These are phyloP conservation scores for Penicillium glabrum DNA, from an alignment of 2,329 filamentous ascomycete genomes.

Conservation along the genomic window DNA sequence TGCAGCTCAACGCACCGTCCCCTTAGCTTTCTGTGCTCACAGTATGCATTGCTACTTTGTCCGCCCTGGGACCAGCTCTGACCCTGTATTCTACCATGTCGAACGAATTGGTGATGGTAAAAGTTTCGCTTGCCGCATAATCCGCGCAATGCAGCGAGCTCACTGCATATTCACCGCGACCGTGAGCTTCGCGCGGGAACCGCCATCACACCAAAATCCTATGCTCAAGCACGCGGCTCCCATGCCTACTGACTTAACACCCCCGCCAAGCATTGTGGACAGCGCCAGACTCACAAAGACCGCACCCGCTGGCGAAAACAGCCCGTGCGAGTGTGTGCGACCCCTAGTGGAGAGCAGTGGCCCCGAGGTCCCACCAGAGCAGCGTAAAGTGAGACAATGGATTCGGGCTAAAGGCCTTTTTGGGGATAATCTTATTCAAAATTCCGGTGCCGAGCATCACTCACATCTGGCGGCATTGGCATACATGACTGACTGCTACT, in stretches of 20 bases:
- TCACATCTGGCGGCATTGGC: constrained; percentile 11
- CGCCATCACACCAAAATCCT: no score
- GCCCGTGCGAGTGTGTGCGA: no score
- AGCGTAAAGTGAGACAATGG: constrained; percentile 6
- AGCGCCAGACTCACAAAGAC: not conserved
- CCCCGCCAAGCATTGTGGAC: not conserved
- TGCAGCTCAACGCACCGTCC: constrained; percentile 11
- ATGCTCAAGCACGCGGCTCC: no score
- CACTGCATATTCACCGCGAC: constrained; percentile 4
- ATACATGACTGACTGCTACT: constrained; percentile 17
- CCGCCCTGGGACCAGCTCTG: constrained; percentile 1
- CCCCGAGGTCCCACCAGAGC: not conserved
- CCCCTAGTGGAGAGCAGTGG: no score
- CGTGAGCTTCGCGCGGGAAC: constrained; percentile 2
- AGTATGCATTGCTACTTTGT: constrained; percentile 15
- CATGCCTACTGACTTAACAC: not conserved
- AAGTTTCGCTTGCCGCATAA: constrained; percentile 1
- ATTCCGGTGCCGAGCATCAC: not conserved
- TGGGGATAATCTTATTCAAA: no score
- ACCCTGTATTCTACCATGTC: constrained; percentile 7
- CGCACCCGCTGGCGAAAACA: no score
- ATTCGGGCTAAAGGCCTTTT: not conserved
- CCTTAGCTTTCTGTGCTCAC: not conserved
- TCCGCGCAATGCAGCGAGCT: constrained; percentile 7
- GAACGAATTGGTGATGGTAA: constrained; percentile 5